A percentile compares a stretch with the other conserved stretches of the same genome.
Conservation (phyloP, 306 rosid genomes). For the Dalbergia cochinchinensis region DNA sequence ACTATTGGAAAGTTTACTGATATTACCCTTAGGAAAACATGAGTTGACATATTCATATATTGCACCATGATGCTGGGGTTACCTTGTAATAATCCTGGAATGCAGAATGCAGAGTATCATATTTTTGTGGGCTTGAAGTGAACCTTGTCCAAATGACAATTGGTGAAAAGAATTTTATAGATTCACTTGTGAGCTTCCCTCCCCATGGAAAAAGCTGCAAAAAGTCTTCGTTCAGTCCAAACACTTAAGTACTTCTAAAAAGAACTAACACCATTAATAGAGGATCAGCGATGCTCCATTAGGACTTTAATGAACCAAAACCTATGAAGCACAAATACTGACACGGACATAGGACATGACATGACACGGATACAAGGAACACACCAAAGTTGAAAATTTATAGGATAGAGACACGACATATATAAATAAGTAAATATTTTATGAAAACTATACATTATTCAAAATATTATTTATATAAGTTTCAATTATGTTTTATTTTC, state of each 20-base stretch:
- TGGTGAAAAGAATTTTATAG: constrained; percentile 85
- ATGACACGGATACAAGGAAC: no score
- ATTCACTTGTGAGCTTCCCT: constrained; percentile 94
- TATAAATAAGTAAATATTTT: no score
- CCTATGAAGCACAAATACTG: no score
- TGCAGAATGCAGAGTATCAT: constrained; percentile 74
- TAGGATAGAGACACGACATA: no score
- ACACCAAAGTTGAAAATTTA: no score
- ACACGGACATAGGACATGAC: no score
- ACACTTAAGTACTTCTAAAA: constrained; percentile 50
- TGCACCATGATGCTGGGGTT: constrained; percentile 22
- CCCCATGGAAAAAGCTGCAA: constrained; percentile 99
- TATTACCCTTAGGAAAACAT: not conserved
- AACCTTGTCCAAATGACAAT: constrained; percentile 96
- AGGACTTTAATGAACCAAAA: constrained; percentile 27
- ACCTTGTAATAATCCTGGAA: constrained; percentile 94
- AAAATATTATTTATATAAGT: no score
- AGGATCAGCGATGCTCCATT: not conserved
- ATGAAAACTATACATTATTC: no score
- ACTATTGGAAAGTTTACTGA: constrained; percentile 26
- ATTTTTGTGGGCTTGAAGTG: constrained; percentile 62
- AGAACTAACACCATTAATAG: constrained; percentile 34
- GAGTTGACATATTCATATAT: not conserved
- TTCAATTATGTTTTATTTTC: no score
- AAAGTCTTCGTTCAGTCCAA: constrained; percentile 70